Conservation (phyloP, 2,329 filamentous ascomycete genomes). For the Delphinella strobiligena region DNA sequence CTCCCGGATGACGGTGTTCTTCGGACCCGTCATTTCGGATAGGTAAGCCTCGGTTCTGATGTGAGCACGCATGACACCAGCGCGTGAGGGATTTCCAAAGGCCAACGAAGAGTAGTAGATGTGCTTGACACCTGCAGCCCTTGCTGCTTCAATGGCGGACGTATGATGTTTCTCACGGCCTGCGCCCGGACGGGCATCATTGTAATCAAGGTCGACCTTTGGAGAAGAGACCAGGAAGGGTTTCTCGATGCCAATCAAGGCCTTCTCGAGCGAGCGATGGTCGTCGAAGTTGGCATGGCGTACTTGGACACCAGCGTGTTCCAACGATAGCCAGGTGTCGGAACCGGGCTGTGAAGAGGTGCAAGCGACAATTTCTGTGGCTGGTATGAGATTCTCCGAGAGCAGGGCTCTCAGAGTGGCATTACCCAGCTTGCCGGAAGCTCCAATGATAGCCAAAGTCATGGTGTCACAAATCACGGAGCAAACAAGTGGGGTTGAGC, state of each 20-base stretch:
- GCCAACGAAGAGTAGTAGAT: constrained; percentile 35
- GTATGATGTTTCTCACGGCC: constrained; percentile 34
- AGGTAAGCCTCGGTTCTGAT: constrained; percentile 33
- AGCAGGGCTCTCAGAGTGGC: constrained; percentile 31
- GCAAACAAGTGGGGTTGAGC: too few species aligned
- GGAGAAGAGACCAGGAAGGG: constrained; percentile 35
- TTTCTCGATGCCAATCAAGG: constrained; percentile 25
- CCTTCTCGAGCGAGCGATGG: constrained; percentile 19
- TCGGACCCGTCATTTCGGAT: constrained; percentile 11
- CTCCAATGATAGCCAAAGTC: constrained; percentile 28
- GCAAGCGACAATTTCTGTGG: constrained; percentile 25
- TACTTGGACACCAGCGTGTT: constrained; percentile 18
- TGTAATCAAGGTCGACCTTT: constrained; percentile 32
- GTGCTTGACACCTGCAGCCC: constrained; percentile 29
- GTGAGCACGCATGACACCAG: constrained; percentile 34
- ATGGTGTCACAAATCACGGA: not conserved
- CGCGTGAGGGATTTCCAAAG: constrained; percentile 29
- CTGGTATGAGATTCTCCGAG: constrained; percentile 26
- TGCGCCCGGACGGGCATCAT: constrained; percentile 26
- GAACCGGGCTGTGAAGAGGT: constrained; percentile 19
- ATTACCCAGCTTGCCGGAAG: constrained; percentile 34
- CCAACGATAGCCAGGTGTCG: constrained; percentile 10
- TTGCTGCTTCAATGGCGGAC: constrained; percentile 29
- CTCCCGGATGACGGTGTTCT: constrained; percentile 29
- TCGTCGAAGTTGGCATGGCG: constrained; percentile 29